phyloP scores from a whole-genome alignment of 2,329 filamentous ascomycete genomes.

The Aspergillus carbonarius region DNA sequence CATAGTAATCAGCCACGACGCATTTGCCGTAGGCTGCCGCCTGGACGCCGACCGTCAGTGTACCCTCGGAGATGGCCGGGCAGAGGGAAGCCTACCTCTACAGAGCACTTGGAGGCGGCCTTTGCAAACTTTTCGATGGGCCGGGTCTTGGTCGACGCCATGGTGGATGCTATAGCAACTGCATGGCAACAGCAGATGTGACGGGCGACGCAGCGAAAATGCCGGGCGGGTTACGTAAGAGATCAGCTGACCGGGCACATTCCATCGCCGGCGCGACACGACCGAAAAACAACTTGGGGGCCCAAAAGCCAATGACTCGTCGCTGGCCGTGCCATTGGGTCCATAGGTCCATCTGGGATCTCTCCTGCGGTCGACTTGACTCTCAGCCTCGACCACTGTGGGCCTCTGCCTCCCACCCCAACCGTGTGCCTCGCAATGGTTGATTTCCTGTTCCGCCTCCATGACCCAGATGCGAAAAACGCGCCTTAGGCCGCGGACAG shows the following conservation, averaged over 20 bases:
- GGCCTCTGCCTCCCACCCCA: constrained; percentile 3
- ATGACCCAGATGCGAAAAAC: constrained; percentile 45
- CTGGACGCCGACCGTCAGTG: constrained; percentile 48
- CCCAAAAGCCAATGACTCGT: constrained; percentile 2
- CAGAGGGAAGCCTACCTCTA: constrained; percentile 53
- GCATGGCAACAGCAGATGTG: no score
- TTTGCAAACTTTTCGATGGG: constrained; percentile 69
- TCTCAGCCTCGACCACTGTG: constrained; percentile 9
- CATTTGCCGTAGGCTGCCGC: constrained; percentile 87
- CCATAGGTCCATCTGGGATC: constrained; percentile 7
- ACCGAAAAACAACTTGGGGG: constrained; percentile 6
- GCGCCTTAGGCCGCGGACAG: constrained; percentile 47
- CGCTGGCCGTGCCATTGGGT: constrained; percentile 10
- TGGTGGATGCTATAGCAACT: constrained; percentile 21
- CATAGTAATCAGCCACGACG: constrained; percentile 84
- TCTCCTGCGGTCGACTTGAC: neutral
- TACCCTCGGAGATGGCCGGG: no score
- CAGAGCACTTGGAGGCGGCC: constrained; percentile 64
- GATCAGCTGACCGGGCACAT: constrained; percentile 14
- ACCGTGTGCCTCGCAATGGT: constrained; percentile 38
- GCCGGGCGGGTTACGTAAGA: constrained; percentile 19
- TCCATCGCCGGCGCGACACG: constrained; percentile 20
- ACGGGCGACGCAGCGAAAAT: neutral
- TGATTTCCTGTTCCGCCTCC: constrained; percentile 38
- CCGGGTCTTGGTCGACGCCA: constrained; percentile 52